Percentiles rank a stretch among this genome's conserved stretches.
Conservation (phyloP, 2,329 filamentous ascomycete genomes). For the Aspergillus puulaauensis region DNA sequence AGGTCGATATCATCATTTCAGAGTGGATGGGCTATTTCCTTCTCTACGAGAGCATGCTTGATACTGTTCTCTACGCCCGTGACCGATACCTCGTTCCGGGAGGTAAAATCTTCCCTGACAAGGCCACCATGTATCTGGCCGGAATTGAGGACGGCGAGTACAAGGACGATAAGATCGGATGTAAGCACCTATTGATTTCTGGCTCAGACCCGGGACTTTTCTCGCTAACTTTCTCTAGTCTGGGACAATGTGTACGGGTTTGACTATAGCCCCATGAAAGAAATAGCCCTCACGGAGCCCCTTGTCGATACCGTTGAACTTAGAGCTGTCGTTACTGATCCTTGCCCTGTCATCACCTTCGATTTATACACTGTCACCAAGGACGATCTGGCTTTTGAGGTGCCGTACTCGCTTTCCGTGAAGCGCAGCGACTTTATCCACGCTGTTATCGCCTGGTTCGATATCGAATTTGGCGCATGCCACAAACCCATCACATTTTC, state of each 20-base stretch:
- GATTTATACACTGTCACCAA: slow-evolving; percentile 89
- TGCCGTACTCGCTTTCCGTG: slow-evolving; percentile 71
- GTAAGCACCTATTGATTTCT: slow-evolving; percentile 57
- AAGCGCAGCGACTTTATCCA: slow-evolving; percentile 94
- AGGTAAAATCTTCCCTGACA: slow-evolving; percentile 97
- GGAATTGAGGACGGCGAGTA: slow-evolving; percentile 99
- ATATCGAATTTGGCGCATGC: slow-evolving; percentile 97
- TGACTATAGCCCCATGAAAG: slow-evolving; percentile 91
- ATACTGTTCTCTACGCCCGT: slow-evolving; percentile 94
- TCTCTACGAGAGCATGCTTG: slow-evolving; percentile 97
- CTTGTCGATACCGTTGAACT: slow-evolving; percentile 97
- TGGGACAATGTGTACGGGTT: slow-evolving; percentile 99
- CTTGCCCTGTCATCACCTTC: slow-evolving; percentile 77
- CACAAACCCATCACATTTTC: slow-evolving; percentile 98
- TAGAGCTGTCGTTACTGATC: slow-evolving; percentile 95
- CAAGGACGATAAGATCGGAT: slow-evolving; percentile 99
- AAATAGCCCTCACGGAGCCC: slow-evolving; percentile 89
- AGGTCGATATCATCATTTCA: slow-evolving; percentile 99
- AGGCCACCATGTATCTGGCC: slow-evolving; percentile 94
- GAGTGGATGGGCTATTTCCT: slow-evolving; percentile 99
- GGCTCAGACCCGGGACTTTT: background rate
- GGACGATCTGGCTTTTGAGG: slow-evolving; percentile 78
- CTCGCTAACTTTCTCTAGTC: slow-evolving; percentile 58
- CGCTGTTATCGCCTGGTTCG: slow-evolving; percentile 96
- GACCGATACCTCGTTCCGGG: slow-evolving; percentile 85